Conservation (phyloP, 2,329 filamentous ascomycete species). For the Coleophoma eucalyptorum region DNA sequence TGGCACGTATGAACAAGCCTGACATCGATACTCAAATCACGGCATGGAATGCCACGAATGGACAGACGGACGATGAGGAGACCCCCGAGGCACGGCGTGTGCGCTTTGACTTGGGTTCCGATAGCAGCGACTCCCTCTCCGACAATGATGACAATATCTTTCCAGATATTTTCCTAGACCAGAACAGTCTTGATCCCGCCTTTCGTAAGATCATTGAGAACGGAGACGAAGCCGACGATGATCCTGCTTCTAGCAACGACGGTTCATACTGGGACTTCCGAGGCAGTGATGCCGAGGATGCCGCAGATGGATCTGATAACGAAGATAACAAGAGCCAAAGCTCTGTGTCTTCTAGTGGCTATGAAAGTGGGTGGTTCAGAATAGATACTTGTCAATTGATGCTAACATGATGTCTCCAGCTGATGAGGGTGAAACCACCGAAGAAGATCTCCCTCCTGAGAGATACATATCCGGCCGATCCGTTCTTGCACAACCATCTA, state of each 20-base stretch:
- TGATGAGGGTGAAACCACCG: constrained; percentile 57
- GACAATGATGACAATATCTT: constrained; percentile 66
- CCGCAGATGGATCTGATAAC: constrained; percentile 35
- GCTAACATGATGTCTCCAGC: constrained; percentile 44
- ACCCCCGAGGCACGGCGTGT: constrained; percentile 45
- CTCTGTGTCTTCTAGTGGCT: constrained; percentile 43
- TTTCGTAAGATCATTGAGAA: constrained; percentile 72
- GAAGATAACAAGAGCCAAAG: constrained; percentile 36
- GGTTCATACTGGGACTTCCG: constrained; percentile 20
- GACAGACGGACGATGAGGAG: constrained; percentile 9
- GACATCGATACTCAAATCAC: constrained; percentile 11
- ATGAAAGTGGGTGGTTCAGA: constrained; percentile 48
- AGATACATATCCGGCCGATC: constrained; percentile 42
- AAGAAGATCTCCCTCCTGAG: constrained; percentile 48
- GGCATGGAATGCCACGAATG: constrained; percentile 7
- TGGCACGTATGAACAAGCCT: constrained; percentile 10
- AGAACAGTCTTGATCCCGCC: constrained; percentile 67
- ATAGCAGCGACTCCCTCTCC: constrained; percentile 62
- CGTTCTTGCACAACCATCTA: constrained; percentile 45
- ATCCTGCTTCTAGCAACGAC: constrained; percentile 14
- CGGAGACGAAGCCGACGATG: constrained; percentile 47
- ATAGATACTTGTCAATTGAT: constrained; percentile 4
- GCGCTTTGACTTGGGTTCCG: constrained; percentile 65
- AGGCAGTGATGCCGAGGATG: constrained; percentile 9
- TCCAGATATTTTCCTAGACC: constrained; percentile 74